Evolutionary conservation across 2,329 filamentous ascomycete species (phyloP).

Genomic region (Paraphoma chrysanthemicola): DNA sequence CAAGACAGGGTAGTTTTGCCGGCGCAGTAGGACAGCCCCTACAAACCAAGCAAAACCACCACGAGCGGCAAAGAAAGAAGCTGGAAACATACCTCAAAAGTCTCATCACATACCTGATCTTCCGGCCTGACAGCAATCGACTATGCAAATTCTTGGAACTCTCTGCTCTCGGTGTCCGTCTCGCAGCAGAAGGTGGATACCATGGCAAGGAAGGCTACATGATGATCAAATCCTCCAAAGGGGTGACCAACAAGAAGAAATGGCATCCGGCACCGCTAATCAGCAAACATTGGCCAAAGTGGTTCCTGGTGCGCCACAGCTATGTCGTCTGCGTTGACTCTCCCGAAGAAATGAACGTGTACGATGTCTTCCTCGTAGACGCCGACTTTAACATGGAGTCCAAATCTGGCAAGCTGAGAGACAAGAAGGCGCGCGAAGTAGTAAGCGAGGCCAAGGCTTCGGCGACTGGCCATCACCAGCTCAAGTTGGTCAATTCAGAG

Average conservation of each 20-base stretch:
- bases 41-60: constrained; percentile 65
- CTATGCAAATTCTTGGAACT: constrained; percentile 95
- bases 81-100: constrained; percentile 90
- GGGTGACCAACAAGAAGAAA: constrained; percentile 82
- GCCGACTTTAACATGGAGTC: constrained; percentile 82
- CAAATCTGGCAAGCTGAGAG: constrained; percentile 62
- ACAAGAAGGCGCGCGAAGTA: constrained; percentile 66
- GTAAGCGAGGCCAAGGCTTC: constrained; percentile 70
- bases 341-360: constrained; percentile 97
- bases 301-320: constrained; percentile 97
- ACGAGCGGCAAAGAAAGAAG: constrained; percentile 81
- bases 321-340: constrained; percentile 99
- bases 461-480: constrained; percentile 77
- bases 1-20: constrained; percentile 49
- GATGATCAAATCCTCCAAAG: constrained; percentile 89
- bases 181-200: constrained; percentile 94
- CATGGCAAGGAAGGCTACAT: constrained; percentile 97
- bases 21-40: constrained; percentile 43
- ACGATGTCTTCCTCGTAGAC: constrained; percentile 98
- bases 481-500: constrained; percentile 90
- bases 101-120: constrained; percentile 96
- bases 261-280: constrained; percentile 80
- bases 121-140: constrained; percentile 92
- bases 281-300: constrained; percentile 86
- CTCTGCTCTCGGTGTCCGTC: constrained; percentile 88